Percentiles rank a stretch among this genome's conserved stretches.
These are phyloP conservation scores for Fusarium liriodendri DNA, from an alignment of 2,329 filamentous ascomycete genomes.

Conservation along the genomic window DNA sequence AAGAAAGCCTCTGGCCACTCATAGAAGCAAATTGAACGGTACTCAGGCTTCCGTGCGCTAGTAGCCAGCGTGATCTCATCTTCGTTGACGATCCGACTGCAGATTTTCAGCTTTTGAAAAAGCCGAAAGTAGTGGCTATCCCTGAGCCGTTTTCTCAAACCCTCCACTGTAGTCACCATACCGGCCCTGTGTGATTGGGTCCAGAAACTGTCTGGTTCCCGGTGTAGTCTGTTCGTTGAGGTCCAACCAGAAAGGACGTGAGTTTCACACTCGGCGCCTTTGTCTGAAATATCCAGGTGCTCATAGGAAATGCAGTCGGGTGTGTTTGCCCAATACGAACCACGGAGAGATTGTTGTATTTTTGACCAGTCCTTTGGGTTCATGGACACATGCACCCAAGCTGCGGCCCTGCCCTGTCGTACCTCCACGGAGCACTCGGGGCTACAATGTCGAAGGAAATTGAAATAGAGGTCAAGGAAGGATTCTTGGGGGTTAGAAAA, in stretches of 20 bases:
- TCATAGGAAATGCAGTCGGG: too few relatives aligned
- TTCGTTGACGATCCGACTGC: neutral
- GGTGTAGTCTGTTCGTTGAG: neutral
- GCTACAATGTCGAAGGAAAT: neutral
- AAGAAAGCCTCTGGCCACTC: neutral
- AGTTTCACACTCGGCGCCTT: too few relatives aligned
- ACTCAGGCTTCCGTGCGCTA: neutral
- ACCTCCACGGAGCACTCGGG: neutral
- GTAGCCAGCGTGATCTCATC: neutral
- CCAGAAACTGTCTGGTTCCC: neutral
- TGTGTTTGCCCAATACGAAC: neutral
- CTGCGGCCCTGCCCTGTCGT: neutral
- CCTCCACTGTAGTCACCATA: neutral
- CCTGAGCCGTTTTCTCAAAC: neutral
- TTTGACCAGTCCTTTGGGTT: neutral
- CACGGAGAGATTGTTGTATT: neutral
- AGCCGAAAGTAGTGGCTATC: neutral
- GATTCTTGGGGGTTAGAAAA: too few relatives aligned
- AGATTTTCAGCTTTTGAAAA: neutral
- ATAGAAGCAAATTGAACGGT: neutral
- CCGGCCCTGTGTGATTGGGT: neutral
- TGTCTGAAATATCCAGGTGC: too few relatives aligned
- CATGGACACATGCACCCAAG: neutral
- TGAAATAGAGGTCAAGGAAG: neutral
- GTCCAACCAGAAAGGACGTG: neutral